Evolutionary conservation across 441 rosid species (phyloP).

Genomic region (Arabidopsis lyrata): DNA sequence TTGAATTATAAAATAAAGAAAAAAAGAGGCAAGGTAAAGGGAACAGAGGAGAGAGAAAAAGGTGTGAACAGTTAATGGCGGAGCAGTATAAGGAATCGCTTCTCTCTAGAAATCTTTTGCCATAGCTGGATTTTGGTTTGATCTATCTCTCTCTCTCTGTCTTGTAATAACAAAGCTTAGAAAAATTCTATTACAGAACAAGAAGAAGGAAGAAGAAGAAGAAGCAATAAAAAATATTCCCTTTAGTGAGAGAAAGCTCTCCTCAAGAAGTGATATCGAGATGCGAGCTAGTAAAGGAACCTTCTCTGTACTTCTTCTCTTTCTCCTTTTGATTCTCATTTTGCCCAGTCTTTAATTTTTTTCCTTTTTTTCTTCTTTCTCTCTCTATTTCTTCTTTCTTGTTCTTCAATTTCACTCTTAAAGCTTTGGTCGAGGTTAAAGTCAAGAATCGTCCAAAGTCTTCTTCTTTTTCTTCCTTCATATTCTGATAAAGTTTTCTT

Average conservation of each 20-base stretch:
- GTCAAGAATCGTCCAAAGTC: constrained; percentile 23
- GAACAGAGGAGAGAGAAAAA: constrained; percentile 39
- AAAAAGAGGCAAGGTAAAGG: neutral
- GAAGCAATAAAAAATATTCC: neutral
- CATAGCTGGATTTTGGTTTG: constrained; percentile 27
- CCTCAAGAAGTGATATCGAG: constrained; percentile 41
- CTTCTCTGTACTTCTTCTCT: constrained; percentile 64
- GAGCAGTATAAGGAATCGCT: constrained; percentile 50
- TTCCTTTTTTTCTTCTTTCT: constrained; percentile 32
- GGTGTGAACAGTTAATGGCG: constrained; percentile 50
- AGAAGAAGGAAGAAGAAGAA: constrained; percentile 6
- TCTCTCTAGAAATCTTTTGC: constrained; percentile 38
- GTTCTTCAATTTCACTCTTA: constrained; percentile 35
- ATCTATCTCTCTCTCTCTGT: neutral
- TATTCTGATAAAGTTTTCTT: constrained; percentile 28
- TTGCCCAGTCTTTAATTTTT: constrained; percentile 60
- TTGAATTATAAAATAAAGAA: constrained; percentile 25
- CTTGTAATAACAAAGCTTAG: neutral
- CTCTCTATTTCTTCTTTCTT: constrained; percentile 28
- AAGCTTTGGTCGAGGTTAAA: constrained; percentile 31
- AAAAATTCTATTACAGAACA: neutral
- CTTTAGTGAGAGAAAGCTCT: neutral
- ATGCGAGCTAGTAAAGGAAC: constrained; percentile 72
- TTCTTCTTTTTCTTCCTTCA: neutral
- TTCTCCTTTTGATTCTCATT: constrained; percentile 76